Evolutionary conservation across 2,329 filamentous ascomycete species (phyloP).

Genomic region (Paramyrothecium sp.): DNA sequence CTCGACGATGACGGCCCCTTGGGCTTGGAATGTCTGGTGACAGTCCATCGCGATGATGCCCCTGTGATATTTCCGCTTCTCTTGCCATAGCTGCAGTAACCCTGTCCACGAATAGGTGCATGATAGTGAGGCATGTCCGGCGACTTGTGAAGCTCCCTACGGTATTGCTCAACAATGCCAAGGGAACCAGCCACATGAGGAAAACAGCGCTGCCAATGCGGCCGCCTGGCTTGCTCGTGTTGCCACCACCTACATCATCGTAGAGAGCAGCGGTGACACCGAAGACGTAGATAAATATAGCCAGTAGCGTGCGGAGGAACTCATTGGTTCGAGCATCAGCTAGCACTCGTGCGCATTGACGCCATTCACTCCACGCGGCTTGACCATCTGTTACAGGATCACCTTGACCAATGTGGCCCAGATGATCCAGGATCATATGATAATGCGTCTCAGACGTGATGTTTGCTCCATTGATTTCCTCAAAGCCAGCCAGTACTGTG

Average conservation of each 20-base stretch:
- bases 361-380: slow-evolving; percentile 1
- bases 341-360: background rate
- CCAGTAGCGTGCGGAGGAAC: background rate
- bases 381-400: too few species aligned
- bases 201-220: slow-evolving; percentile 2
- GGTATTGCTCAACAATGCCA: background rate
- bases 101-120: slow-evolving; percentile 1
- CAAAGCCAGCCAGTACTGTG: background rate
- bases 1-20: too few species aligned
- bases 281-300: slow-evolving; percentile 2
- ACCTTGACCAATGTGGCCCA: background rate
- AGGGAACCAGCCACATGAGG: background rate
- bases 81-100: background rate
- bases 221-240: slow-evolving; percentile 1
- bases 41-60: background rate
- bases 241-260: background rate
- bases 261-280: background rate
- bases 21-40: too few species aligned
- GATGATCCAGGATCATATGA: slow-evolving; percentile 1
- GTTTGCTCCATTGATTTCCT: background rate
- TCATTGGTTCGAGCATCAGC: slow-evolving; percentile 2
- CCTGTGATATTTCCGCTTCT: background rate
- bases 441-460: background rate
- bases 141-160: slow-evolving; percentile 1
- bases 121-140: slow-evolving; percentile 1